Base-by-base conservation (phyloP, 2,329 filamentous ascomycete species). In the Drechslerella dactyloides region DNA sequence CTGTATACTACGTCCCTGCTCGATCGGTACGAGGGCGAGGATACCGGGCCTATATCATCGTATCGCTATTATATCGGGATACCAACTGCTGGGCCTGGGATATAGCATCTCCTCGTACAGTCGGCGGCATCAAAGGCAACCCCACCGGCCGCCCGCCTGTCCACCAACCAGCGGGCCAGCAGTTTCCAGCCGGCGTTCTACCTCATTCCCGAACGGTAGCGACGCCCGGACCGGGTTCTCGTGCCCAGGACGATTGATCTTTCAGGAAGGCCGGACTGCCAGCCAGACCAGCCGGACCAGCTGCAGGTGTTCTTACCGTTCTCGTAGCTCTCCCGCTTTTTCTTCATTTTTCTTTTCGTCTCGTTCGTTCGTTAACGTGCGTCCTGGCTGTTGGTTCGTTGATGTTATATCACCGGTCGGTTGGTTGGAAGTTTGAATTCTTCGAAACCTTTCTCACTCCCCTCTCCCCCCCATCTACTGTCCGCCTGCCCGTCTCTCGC, bases 91-190 rank as follows among this genome's bases (percentile, higher is more conserved):
- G 8, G 27, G 4, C 4, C 27, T 33, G 27, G 27, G 27, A 33
- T 33, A 33, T 33, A 33, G 8, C 27, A 33, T 33, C 3, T 33
- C 27, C 3, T 33, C n/a, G n/a, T n/a, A 77, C 78, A 83, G 70
- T 81, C 85, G 74, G 86, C 88, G 79, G 96, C 96, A 83, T 89
- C 93, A 79, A 96, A 96, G 83, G 84, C 84, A 74, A 80, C 85
- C 74, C 80, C 82, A 72, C 80, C 65, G 37, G 77, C 79, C 66
- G 78, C 79, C 53, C 33, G 33, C 33, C 37, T 42, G 37, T 15
- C 4, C 37, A 42, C 37, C n/a, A 42, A 17, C 11, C 37, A 15
- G 37, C 37, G 13, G 2, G 4, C 37, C 37, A 42, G 37, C 37
- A n/a, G n/a, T n/a, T n/a, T 33, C 27, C 27, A 4, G n/a, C 13